Percentiles rank a stretch among this genome's conserved stretches.
phyloP scores from a whole-genome alignment of 2,329 filamentous ascomycete genomes.

The Monascus ruber region DNA sequence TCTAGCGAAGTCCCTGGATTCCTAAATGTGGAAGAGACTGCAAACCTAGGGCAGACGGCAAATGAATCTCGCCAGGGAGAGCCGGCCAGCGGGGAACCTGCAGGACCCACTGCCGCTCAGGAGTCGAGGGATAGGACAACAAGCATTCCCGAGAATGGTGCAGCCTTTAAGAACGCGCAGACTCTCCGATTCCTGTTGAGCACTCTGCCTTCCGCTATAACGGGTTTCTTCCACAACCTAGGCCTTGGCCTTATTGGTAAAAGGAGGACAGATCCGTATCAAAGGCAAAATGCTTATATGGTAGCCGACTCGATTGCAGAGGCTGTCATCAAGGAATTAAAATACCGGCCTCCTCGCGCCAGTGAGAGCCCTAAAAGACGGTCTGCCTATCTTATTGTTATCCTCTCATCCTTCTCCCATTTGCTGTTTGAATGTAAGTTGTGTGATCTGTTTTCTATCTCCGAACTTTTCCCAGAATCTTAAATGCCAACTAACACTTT shows the following conservation, averaged over 20 bases:
- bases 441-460: slow-evolving; percentile 3
- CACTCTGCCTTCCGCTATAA: slow-evolving; percentile 67
- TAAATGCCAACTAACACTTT: neutral
- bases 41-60: slow-evolving; percentile 7
- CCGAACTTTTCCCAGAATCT: neutral
- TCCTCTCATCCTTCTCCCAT: slow-evolving; percentile 65
- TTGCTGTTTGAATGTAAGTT: slow-evolving; percentile 59
- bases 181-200: slow-evolving; percentile 66
- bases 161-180: slow-evolving; percentile 62
- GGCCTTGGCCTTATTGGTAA: slow-evolving; percentile 71
- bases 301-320: slow-evolving; percentile 61
- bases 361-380: slow-evolving; percentile 47
- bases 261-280: slow-evolving; percentile 55
- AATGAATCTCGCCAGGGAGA: slow-evolving; percentile 15
- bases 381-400: slow-evolving; percentile 71
- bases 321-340: slow-evolving; percentile 57
- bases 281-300: slow-evolving; percentile 49
- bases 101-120: slow-evolving; percentile 7
- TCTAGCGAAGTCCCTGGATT: slow-evolving; percentile 26
- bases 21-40: slow-evolving; percentile 10
- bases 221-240: slow-evolving; percentile 73
- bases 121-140: slow-evolving; percentile 9
- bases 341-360: slow-evolving; percentile 36
- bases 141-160: slow-evolving; percentile 17
- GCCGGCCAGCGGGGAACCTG: slow-evolving; percentile 8